Evolutionary conservation across 305 asterid species (phyloP), one percentile per base, ranked within the genome.

Genomic region (Plantago lanceolata): DNA sequence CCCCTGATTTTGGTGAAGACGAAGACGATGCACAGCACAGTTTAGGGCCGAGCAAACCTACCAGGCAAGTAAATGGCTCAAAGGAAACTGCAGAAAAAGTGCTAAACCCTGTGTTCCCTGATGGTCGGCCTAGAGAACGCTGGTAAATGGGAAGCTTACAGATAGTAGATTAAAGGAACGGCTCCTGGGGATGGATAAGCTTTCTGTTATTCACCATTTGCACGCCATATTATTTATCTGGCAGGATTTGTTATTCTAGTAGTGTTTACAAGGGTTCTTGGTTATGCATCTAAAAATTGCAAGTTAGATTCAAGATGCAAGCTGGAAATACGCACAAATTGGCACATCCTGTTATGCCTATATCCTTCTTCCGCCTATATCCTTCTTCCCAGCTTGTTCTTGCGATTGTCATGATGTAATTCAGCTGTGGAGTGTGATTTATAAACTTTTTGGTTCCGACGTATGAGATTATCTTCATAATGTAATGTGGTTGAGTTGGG

Each of bases 101-200:
- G 76, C 77, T 77, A 51, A 75, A 9, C 58, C 92, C 95, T 40
- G 83, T 81, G 60, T 81, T 84, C 61, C 95, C 97, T 8, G 97
- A 93, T 79, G 99, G 96, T 47, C 82, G 86, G 56, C 82, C 81
- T 35, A 83, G 99, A 75, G 96, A 93, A 67, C 92, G 96, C 63
- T 93, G 99, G 99, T 93, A 71, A 49, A 40, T 63, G 16, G 11
- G 37, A 29, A 47, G 48, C 12, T 57, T 57, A 47, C 48, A 13
- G 16, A 43, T 56, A 21, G 35, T 52, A 55, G 49, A 57, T 53
- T 44, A 29, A 53, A 66, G 33, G 69, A 4, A 47, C 51, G 28
- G 24, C 47, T 69, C 37, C 35, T 61, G 67, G 54, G 64, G 52
- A 44, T 59, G 40, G 37, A 51, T 63, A 13, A 19, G 2, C 44